Base-by-base conservation (phyloP, 768 basidiomycete genomes). In the Stropharia rugosoannulata region DNA sequence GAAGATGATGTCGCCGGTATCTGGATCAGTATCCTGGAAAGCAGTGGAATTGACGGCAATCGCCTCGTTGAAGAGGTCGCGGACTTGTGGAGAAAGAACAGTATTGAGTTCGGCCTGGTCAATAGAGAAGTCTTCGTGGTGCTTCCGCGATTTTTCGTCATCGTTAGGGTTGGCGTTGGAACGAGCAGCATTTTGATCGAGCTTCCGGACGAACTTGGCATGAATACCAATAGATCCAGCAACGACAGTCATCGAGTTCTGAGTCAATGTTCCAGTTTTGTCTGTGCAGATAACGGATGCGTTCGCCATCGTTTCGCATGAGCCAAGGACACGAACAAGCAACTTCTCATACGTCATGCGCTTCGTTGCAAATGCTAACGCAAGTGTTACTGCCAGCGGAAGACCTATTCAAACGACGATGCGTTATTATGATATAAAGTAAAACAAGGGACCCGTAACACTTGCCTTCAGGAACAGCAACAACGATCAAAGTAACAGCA, bases 221-320 rank as follows among this genome's bases (percentile, higher is more conserved):
- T 95, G 88, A 48, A 98, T 84, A 22, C 97, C 97, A 48, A 98
- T 76, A 10, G 94, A 95, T 38, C 95, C 95, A 18, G 96, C 95
- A 49, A 99, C 97, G 60, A 98, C 92, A 9, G 89, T 85, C 97
- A 99, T 99, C 62, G 75, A 75, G 73, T 98, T 98, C 67, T 93
- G 89, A 0, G 97, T 99, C 19, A 99, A 86, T 8, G 96, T 98
- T 37, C 96, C 96, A 1, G 95, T 96, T 75, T 96, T 95, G 79
- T 95, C 94, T 12, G 94, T 95, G 73, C 93, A 95, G 3, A 98
- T 84, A 56, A 98, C 95, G 18, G 90, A 95, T 4, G 96, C 92
- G 63, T 98, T 98, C 18, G 92, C 96, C 96, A 98, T 98, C 0
- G 94, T 98, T 74, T 99, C 97, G 71, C 96, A 98, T 11, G 95